Evolutionary conservation across 75 land plant genomes (phyloP).

Genomic region (Azolla pinnata): DNA sequence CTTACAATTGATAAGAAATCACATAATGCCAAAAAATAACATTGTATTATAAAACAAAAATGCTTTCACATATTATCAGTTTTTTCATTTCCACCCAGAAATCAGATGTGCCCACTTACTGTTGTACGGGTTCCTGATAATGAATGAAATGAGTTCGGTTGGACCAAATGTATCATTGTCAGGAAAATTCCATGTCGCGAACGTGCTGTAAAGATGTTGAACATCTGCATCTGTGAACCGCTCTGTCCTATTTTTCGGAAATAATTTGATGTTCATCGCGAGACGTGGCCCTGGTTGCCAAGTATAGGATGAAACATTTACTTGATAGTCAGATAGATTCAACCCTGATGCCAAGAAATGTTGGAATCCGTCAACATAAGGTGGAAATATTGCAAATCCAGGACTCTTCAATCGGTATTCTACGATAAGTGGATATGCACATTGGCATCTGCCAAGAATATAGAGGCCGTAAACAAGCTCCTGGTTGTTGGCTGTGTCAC

Average conservation of each 20-base stretch:
- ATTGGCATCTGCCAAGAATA: conserved; percentile 33
- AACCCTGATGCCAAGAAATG: conserved; percentile 32
- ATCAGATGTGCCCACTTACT: too few relatives aligned
- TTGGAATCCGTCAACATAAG: conserved; percentile 27
- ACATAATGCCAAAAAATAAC: too few relatives aligned
- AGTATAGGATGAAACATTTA: conserved; percentile 34
- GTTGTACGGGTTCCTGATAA: conserved; percentile 26
- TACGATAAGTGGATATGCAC: conserved; percentile 57
- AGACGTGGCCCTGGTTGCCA: conserved; percentile 81
- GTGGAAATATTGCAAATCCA: conserved; percentile 52
- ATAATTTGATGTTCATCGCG: conserved; percentile 54
- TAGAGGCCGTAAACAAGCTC: conserved; percentile 26
- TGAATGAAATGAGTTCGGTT: conserved; percentile 66
- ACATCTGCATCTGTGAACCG: conserved; percentile 52
- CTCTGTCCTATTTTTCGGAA: conserved; percentile 7
- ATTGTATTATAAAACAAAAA: too few relatives aligned
- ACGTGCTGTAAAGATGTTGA: conserved; percentile 30
- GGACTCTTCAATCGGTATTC: conserved; percentile 77
- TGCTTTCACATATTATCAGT: too few relatives aligned
- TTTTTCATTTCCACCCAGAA: too few relatives aligned
- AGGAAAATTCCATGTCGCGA: conserved; percentile 48
- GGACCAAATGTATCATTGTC: conserved; percentile 62
- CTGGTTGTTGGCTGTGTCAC: conserved; percentile 19
- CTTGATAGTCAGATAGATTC: conserved; percentile 29
- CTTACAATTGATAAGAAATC: too few relatives aligned